Evolutionary conservation across 116 monocot species (phyloP), one percentile per base, ranked within the genome.

Genomic region (Trichopus zeylanicus): DNA sequence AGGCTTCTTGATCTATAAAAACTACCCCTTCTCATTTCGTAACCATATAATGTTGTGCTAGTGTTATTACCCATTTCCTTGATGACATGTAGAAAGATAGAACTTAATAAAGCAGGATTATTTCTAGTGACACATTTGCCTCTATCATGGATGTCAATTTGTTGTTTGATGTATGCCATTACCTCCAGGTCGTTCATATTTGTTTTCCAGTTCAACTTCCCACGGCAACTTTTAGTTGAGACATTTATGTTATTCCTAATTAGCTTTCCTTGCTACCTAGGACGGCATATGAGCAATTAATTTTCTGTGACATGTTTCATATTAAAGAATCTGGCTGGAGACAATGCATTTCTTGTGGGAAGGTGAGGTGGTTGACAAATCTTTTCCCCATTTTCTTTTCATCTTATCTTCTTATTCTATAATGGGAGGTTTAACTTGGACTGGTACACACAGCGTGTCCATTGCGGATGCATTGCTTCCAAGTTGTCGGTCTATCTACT

Each of bases 381-480:
- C 0, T n/a, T n/a, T 0, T 16, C 6, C n/a, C 6, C 31, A 59
- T 27, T 25, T 55, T 56, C n/a, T 47, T 22, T 9, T 28, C 33
- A 57, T 23, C 4, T 34, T 65, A 15, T 65, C 11, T 11, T 2
- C 22, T 7, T 65, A 29, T 30, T 11, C 0, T 58, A 33, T 2
- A 27, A 51, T 51, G 7, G 49, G 49, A 23, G 10, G 19, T 54
- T 33, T 58, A 31, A 58, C 7, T 28, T 5, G 29, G 58, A 25
- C 11, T 69, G 30, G 29, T 27, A 56, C 13, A 28, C 77, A 34
- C 82, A 93, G 93, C 85, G 70, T 12, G 77, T 93, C 12, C 93
- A 93, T 75, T 93, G 93, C 73, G 93, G 93, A 68, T 98, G 98
- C 48, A 73, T 91, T 48, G 87, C 80, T 67, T 98, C 98, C 24